Percentiles rank a stretch among this genome's conserved stretches.
These are phyloP conservation scores for Cyamopsis tetragonoloba DNA, from an alignment of 306 rosid genomes.

Conservation along the genomic window DNA sequence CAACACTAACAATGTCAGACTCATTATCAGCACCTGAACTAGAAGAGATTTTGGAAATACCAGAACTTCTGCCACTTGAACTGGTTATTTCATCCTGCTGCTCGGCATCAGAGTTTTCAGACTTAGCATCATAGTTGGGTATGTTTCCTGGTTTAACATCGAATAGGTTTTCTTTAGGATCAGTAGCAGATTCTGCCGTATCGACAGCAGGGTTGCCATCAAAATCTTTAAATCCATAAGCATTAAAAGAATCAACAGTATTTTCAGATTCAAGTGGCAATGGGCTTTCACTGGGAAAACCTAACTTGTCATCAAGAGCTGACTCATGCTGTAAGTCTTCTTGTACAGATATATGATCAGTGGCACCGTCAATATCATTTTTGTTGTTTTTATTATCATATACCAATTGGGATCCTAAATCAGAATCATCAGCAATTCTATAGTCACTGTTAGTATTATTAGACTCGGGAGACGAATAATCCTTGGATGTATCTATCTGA, in stretches of 20 bases:
- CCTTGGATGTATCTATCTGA: slow-evolving; percentile 45
- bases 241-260: slow-evolving; percentile 41
- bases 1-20: slow-evolving; percentile 27
- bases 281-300: slow-evolving; percentile 30
- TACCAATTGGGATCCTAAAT: slow-evolving; percentile 32
- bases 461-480: slow-evolving; percentile 48
- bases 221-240: slow-evolving; percentile 47
- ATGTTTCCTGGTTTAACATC: slow-evolving; percentile 39
- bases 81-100: slow-evolving; percentile 42
- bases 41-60: slow-evolving; percentile 30
- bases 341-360: slow-evolving; percentile 37
- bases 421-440: slow-evolving; percentile 52
- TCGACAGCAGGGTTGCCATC: slow-evolving; percentile 37
- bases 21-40: slow-evolving; percentile 33
- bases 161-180: slow-evolving; percentile 40
- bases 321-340: slow-evolving; percentile 42
- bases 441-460: slow-evolving; percentile 39
- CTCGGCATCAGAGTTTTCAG: slow-evolving; percentile 35
- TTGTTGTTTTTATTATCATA: slow-evolving; percentile 41
- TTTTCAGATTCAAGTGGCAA: slow-evolving; percentile 43
- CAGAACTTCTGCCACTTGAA: slow-evolving; percentile 31
- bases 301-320: slow-evolving; percentile 39
- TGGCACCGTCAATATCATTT: slow-evolving; percentile 39
- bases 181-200: slow-evolving; percentile 42
- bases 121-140: slow-evolving; percentile 32